Conservation (phyloP, 1,139 yeast species). For the Debaryomycetaceae sp. region DNA sequence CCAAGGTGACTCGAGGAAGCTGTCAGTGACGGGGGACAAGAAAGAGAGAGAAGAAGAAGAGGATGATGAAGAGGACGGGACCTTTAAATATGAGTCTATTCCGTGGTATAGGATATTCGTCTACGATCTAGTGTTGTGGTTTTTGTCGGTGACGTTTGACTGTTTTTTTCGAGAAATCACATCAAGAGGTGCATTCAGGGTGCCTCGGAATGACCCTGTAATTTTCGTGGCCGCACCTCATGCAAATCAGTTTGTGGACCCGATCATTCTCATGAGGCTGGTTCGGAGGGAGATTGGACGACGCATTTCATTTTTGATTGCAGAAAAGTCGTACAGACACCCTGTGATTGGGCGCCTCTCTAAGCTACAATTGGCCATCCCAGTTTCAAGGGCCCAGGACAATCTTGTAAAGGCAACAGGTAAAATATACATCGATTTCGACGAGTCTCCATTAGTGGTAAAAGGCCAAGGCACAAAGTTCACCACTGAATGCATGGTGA, state of each 20-base stretch:
- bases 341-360: slow-evolving; percentile 74
- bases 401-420: slow-evolving; percentile 63
- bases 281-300: slow-evolving; percentile 69
- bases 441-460: slow-evolving; percentile 44
- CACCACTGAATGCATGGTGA: slow-evolving; percentile 58
- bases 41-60: background rate
- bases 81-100: slow-evolving; percentile 6
- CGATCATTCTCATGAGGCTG: slow-evolving; percentile 78
- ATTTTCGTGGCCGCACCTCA: slow-evolving; percentile 98
- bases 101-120: slow-evolving; percentile 35
- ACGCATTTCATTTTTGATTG: slow-evolving; percentile 81
- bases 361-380: slow-evolving; percentile 74
- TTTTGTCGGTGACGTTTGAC: slow-evolving; percentile 42
- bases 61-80: slow-evolving; percentile 1
- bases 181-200: slow-evolving; percentile 85
- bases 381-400: slow-evolving; percentile 92
- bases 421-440: slow-evolving; percentile 50
- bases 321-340: slow-evolving; percentile 72
- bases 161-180: slow-evolving; percentile 85
- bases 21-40: no score
- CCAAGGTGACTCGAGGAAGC: no score
- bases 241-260: slow-evolving; percentile 95
- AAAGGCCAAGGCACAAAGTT: slow-evolving; percentile 70
- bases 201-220: slow-evolving; percentile 81
- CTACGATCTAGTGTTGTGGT: slow-evolving; percentile 51